Conservation (phyloP, 2,329 filamentous ascomycete species). For the Exophiala alcalophila region DNA sequence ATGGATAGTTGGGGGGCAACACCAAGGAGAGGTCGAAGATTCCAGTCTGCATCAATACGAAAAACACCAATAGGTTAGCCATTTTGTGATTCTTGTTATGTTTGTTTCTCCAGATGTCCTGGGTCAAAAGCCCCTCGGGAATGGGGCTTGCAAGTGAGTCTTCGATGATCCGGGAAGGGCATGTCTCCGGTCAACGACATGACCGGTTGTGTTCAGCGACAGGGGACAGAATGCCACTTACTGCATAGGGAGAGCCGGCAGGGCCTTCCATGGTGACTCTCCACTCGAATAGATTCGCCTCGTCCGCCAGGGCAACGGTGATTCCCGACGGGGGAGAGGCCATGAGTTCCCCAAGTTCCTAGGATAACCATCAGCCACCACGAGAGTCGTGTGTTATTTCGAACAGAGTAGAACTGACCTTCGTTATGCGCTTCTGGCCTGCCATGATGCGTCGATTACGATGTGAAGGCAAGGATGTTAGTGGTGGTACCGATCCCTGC, state of each 20-base stretch:
- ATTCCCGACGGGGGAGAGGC: constrained; percentile 56
- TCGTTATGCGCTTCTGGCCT: constrained; percentile 47
- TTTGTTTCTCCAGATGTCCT: neutral
- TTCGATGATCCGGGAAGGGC: no score
- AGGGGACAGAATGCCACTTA: constrained; percentile 40
- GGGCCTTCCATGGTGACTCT: constrained; percentile 65
- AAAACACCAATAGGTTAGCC: no score
- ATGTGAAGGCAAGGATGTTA: neutral
- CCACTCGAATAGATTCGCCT: constrained; percentile 67
- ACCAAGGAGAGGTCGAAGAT: constrained; percentile 69
- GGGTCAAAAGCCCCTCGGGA: neutral
- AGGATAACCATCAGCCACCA: no score
- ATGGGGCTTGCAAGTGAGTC: no score
- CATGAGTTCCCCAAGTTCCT: constrained; percentile 62
- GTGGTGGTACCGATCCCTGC: no score
- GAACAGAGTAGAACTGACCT: no score
- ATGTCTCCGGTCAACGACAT: no score
- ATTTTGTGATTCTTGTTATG: neutral
- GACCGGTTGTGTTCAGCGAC: constrained; percentile 6
- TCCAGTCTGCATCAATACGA: no score
- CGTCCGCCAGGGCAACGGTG: constrained; percentile 56
- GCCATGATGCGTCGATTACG: constrained; percentile 19
- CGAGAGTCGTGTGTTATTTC: no score
- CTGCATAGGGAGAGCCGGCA: constrained; percentile 61
- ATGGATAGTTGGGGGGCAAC: constrained; percentile 80